These are phyloP conservation scores for Hemileccinum rubropunctum DNA, from an alignment of 768 basidiomycete genomes.

Conservation along the genomic window DNA sequence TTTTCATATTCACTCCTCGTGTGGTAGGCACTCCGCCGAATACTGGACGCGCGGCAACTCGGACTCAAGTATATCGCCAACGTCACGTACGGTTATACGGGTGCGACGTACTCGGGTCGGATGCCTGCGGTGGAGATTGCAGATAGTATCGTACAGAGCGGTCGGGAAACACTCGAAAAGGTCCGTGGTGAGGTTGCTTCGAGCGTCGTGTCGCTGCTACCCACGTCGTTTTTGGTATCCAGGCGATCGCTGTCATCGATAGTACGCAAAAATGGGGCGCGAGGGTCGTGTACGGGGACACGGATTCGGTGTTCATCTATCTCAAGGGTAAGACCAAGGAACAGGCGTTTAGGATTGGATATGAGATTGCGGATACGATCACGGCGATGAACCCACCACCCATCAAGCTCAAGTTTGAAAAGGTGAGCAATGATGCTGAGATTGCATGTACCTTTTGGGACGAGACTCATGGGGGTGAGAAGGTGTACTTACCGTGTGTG, in stretches of 20 bases:
- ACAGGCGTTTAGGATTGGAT: conserved; percentile 88
- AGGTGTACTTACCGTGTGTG: conserved; percentile 94
- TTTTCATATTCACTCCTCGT: conserved; percentile 3
- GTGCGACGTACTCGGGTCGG: conserved; percentile 90
- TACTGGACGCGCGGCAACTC: conserved; percentile 89
- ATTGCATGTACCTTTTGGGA: neutral
- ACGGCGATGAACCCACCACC: conserved; percentile 87
- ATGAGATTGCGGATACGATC: conserved; percentile 88
- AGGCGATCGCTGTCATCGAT: conserved; percentile 86
- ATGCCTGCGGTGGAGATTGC: conserved; percentile 99
- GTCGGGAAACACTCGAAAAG: conserved; percentile 93
- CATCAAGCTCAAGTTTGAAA: conserved; percentile 96
- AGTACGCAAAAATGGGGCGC: conserved; percentile 83
- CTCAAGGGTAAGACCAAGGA: conserved; percentile 90
- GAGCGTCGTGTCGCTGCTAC: neutral
- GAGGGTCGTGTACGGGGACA: conserved; percentile 94
- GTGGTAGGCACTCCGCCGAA: conserved; percentile 61
- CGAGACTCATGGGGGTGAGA: neutral
- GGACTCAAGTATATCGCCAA: conserved; percentile 93
- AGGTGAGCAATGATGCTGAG: conserved; percentile 45
- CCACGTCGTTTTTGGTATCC: neutral
- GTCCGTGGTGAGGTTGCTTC: conserved; percentile 35
- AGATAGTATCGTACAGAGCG: conserved; percentile 96
- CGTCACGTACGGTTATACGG: conserved; percentile 94
- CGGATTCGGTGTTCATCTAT: conserved; percentile 92